Evolutionary conservation across 208 protist species (phyloP), one percentile per base, ranked within the genome.

Genomic region (Porcisia deanei): DNA sequence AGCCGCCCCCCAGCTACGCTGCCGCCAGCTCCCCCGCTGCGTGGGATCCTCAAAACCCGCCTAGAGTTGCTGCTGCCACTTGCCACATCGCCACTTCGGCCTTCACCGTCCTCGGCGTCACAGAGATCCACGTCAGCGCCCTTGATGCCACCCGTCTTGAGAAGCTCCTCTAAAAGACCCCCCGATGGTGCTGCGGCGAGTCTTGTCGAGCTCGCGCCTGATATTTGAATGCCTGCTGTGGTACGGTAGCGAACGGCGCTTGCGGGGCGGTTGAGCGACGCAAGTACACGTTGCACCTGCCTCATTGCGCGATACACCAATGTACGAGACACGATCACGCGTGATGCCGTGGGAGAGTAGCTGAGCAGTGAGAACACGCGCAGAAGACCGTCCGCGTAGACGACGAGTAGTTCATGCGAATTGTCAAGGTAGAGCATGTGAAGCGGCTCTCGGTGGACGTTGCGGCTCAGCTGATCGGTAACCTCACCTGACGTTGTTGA

Each of bases 361-460:
- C 91, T 86, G 9, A 91, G 57, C 70, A 92, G 69, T 14, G 87
- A 83, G 63, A 91, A 95, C 79, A 85, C 88, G 43, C 91, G 85
- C 74, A 91, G 75, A 69, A 95, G 55, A 58, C 91, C 91, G 66
- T 95, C 91, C 47, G 87, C 85, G 79, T 95, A 95, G 58, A 84
- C 72, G 39, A 90, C 91, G 59, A 91, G 58, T 47, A 95, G 64
- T 79, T 95, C 91, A 69, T 95, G 85, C 53, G 84, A 67, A 45
- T 75, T 72, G 34, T 88, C 84, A 1, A 88, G 77, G 67, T 83
- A 93, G 71, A 91, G 78, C 73, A 95, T 82, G 22, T 72, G 73
- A 57, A 92, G 72, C 22, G 87, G 85, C 76, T 91, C 87, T 45
- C 78, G 58, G 74, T 95, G 91, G 52, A 89, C 58, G 77, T 82